Evolutionary conservation across 129 eudicot genomes (phyloP), one percentile per base, ranked within the genome.

Genomic region (Cynara cardunculus): DNA sequence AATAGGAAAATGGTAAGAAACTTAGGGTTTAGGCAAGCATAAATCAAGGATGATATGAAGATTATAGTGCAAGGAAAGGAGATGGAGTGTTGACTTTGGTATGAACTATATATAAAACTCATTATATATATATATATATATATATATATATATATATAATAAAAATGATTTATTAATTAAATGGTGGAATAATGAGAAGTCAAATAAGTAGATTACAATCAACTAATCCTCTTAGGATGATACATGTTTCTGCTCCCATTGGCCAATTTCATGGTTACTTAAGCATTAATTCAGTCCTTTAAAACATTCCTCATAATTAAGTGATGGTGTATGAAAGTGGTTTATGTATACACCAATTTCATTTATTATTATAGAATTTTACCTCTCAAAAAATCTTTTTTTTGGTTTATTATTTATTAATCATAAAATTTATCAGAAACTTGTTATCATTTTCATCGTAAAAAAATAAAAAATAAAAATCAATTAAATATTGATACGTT

Each of bases 41-140:
- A 81, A 19, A 78, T 86, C 82, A 69, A 81, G 94, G 97, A 82
- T 84, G 90, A 89, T 91, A 72, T 80, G 87, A 85, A 86, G 84
- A 82, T 87, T 81, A 44, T 25, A 41, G 41, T 75, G 41, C 35
- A 91, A 91, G 93, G 78, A 85, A 91, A 89, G 92, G 78, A 70
- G 89, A 41, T 81, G 66, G 81, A 76, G 79, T 80, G 81, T 71
- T 75, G 77, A 79, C 69, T 80, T 69, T 80, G 70, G 76, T 75
- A 75, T 76, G 59, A 79, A 49, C 16, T 19, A 66, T 68, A 70
- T 19, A 66, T 68, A 70, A 10, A 53, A 11, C 27, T 69, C 25
- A 71, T 24, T 35, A 64, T 39, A 59, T 19, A 24, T 44, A 27
- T 39, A 13, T 56, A 37, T n/a, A 37, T n/a, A 31, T 35, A 64